A percentile compares a stretch with the other conserved stretches of the same genome.
phyloP scores from a whole-genome alignment of 768 basidiomycete genomes.

The Pleurotus giganteus region DNA sequence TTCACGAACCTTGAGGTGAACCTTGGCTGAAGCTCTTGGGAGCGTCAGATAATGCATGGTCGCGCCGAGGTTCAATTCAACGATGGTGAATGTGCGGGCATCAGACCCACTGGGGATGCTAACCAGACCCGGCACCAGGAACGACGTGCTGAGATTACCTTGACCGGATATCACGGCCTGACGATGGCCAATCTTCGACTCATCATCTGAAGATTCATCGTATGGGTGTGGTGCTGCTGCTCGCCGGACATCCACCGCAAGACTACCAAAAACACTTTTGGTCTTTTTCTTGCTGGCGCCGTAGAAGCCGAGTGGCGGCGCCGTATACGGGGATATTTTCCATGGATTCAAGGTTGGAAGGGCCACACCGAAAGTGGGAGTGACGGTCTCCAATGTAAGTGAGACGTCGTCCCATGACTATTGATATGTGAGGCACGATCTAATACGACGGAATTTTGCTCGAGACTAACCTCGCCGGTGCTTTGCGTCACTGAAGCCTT shows the following conservation, averaged over 20 bases:
- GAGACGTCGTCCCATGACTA: conserved; percentile 21
- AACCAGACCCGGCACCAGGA: conserved; percentile 38
- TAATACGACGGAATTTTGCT: background rate
- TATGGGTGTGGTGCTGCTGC: no score
- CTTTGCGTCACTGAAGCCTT: conserved; percentile 36
- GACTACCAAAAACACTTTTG: no score
- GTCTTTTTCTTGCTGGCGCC: no score
- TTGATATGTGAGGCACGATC: background rate
- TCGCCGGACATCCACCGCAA: background rate
- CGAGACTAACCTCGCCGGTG: conserved; percentile 34
- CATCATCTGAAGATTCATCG: no score
- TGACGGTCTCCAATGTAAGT: conserved; percentile 19
- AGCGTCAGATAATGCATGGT: conserved; percentile 6
- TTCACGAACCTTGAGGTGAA: conserved; percentile 20
- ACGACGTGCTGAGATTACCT: conserved; percentile 37
- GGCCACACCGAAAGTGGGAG: conserved; percentile 19
- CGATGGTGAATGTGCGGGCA: conserved; percentile 33
- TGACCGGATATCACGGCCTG: background rate
- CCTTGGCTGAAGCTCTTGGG: background rate
- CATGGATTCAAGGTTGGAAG: conserved; percentile 14
- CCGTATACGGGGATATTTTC: background rate
- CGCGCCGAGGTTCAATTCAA: background rate
- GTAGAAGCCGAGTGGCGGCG: no score
- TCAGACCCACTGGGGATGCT: conserved; percentile 39
- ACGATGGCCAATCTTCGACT: no score